Conservation (phyloP, 345 rosid genomes). For the Mallotus nudiflorus region DNA sequence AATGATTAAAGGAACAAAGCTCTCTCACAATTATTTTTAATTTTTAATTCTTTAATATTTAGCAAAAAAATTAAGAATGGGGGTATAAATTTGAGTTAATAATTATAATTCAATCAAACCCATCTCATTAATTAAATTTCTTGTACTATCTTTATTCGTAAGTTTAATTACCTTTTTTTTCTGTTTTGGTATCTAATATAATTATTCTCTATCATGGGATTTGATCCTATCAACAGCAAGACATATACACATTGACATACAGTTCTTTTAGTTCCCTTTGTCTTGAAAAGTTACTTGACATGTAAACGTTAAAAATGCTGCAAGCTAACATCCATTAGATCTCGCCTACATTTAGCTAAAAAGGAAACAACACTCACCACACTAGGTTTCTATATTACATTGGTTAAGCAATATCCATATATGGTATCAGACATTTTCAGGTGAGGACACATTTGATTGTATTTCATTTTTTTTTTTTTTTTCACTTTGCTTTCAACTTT, state of each 20-base stretch:
- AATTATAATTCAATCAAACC: not conserved
- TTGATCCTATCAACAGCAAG: conserved; percentile 18
- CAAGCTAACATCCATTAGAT: conserved; percentile 13
- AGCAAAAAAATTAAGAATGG: not conserved
- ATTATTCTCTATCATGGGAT: conserved; percentile 3
- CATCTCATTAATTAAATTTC: not conserved
- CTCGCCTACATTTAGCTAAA: conserved; percentile 26
- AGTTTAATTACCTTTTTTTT: not conserved
- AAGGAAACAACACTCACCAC: conserved; percentile 24
- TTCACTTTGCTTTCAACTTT: conserved; percentile 7
- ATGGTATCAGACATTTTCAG: conserved; percentile 30
- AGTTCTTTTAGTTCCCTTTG: conserved; percentile 17
- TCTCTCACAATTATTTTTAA: not conserved
- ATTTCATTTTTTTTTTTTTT: conserved; percentile 26
- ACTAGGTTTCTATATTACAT: conserved; percentile 22
- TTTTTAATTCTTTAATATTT: not conserved
- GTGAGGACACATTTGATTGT: conserved; percentile 8
- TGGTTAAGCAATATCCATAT: conserved; percentile 27
- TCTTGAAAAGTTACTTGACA: conserved; percentile 22
- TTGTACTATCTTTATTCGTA: not conserved
- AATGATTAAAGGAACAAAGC: no score
- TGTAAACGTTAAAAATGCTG: conserved; percentile 5
- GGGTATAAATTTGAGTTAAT: not conserved
- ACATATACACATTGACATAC: not conserved
- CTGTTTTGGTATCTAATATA: not conserved